Percentiles rank a stretch among this genome's conserved stretches.
These are phyloP conservation scores for Colletotrichum chlorophyti DNA, from an alignment of 2,329 filamentous ascomycete genomes.

Conservation along the genomic window DNA sequence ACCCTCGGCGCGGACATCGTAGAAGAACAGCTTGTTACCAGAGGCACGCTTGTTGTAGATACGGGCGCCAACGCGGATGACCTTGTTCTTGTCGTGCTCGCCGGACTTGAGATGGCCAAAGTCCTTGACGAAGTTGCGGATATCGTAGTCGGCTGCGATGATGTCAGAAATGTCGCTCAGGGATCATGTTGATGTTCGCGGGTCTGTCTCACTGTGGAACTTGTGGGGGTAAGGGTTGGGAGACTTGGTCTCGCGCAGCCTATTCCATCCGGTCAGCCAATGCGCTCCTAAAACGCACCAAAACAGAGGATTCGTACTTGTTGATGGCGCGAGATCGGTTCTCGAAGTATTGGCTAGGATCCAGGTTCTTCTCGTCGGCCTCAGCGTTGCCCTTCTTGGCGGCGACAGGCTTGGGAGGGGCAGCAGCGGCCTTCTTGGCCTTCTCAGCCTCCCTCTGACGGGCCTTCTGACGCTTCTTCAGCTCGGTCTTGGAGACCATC, in stretches of 20 bases:
- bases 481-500: conserved; percentile 79
- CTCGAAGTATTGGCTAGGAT: conserved; percentile 84
- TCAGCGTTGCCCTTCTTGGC: conserved; percentile 81
- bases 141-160: conserved; percentile 80
- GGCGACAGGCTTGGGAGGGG: conserved; percentile 64
- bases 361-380: conserved; percentile 61
- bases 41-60: conserved; percentile 88
- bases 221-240: conserved; percentile 93
- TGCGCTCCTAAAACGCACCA: conserved; percentile 55
- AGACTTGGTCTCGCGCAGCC: conserved; percentile 71
- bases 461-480: conserved; percentile 96
- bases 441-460: conserved; percentile 88
- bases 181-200: neutral
- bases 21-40: conserved; percentile 88
- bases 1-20: conserved; percentile 74
- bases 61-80: conserved; percentile 80
- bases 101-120: conserved; percentile 87
- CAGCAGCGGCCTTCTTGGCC: conserved; percentile 79
- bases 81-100: conserved; percentile 77
- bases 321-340: conserved; percentile 86
- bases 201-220: conserved; percentile 40
- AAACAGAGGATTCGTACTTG: conserved; percentile 46
- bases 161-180: conserved; percentile 28
- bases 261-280: conserved; percentile 49
- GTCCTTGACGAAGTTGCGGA: conserved; percentile 79